Evolutionary conservation across 1,139 yeast species (phyloP), one percentile per base, ranked within the genome.

Genomic region (Magnusiomyces ingens): DNA sequence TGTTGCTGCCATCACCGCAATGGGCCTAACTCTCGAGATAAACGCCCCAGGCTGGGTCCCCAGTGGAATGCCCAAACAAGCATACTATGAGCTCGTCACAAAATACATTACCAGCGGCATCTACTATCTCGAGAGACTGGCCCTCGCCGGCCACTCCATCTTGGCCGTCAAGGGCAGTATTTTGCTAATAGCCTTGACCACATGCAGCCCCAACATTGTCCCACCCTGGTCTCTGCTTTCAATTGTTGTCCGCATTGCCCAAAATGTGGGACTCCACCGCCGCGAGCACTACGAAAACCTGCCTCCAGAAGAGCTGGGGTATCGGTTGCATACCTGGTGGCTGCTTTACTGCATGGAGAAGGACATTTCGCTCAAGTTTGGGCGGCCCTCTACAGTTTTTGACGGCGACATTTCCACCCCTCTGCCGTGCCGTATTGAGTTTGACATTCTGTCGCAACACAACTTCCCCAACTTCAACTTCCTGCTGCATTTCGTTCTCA

Each of bases 191-290:
- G 26, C 60, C 45, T 17, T 45, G 17, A 35, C 19, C 13, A 12
- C 37, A 32, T 45, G 42, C 19, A 12, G n/a, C 11, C 15, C 36
- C 42, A 45, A 35, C 32, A 6, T 45, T 29, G 22, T 35, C 10
- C 48, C 48, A 15, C 29, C 48, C 11, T 8, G 18, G 10, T 35
- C 41, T 17, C 12, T 45, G n/a, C 64, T 75, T 0, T 69, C 83
- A 0, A 74, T 78, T 10, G 84, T 84, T 1, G 74, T 80, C 1
- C 70, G 88, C 53, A 76, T 74, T 59, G 86, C 88, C 0, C 82
- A 78, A 58, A 84, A 80, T 50, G 66, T 84, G 55, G 94, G 94
- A 0, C 68, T 86, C 26, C 86, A 85, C 62, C 68, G 88, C 36
- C 69, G 68, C n/a, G 88, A 84, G 58, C 67, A 77, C 1, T 75